Conservation (phyloP, 768 basidiomycete genomes). For the Phanerochaete sordida region DNA sequence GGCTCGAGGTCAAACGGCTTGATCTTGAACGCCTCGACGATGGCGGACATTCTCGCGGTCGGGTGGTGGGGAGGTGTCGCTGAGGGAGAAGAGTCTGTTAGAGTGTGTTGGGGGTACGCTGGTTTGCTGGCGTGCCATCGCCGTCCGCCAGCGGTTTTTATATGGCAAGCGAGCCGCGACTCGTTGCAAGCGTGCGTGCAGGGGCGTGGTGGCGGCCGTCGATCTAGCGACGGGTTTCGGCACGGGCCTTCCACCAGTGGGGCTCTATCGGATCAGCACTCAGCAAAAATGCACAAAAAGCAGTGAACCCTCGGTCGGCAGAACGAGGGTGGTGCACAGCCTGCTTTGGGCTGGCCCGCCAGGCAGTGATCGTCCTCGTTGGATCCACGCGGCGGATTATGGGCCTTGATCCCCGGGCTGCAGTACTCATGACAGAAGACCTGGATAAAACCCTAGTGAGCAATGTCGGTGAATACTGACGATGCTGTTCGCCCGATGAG, state of each 20-base stretch:
- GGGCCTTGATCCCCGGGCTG: neutral
- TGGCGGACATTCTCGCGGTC: constrained; percentile 24
- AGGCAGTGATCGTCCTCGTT: constrained; percentile 3
- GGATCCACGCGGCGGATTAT: neutral
- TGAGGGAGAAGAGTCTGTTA: neutral
- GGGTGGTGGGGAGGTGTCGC: neutral
- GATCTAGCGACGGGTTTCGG: neutral
- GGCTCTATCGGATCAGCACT: constrained; percentile 5
- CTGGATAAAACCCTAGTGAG: neutral
- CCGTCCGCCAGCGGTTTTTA: neutral
- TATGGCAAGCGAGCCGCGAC: neutral
- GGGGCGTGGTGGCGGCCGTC: neutral
- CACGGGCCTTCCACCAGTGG: neutral
- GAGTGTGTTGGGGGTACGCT: neutral
- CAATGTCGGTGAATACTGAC: neutral
- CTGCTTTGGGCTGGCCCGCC: neutral
- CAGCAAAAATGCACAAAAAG: neutral
- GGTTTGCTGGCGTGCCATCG: neutral
- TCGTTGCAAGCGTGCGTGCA: neutral
- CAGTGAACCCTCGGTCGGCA: neutral
- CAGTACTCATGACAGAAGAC: neutral
- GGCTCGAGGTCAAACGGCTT: constrained; percentile 76
- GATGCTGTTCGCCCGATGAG: neutral
- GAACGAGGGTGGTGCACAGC: constrained; percentile 1
- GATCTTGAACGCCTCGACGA: constrained; percentile 78